Evolutionary conservation across 2,329 filamentous ascomycete species (phyloP).

Genomic region (Hortaea werneckii): DNA sequence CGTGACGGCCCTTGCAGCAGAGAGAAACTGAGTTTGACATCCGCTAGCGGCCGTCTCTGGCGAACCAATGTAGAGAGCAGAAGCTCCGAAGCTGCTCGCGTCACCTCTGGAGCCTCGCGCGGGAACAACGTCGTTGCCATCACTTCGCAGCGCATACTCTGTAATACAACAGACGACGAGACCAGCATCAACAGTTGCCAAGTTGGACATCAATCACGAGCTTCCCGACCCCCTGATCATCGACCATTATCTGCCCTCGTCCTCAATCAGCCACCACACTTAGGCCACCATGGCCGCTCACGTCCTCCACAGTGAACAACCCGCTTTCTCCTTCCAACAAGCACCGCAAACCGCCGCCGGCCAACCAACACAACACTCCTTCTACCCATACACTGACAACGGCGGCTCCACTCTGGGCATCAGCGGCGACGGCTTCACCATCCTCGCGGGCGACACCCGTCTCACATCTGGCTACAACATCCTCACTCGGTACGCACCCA

Average conservation of each 20-base stretch:
- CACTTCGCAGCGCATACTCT: background rate
- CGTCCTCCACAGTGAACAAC: constrained; percentile 35
- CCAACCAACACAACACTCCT: constrained; percentile 60
- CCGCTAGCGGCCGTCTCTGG: too few relatives aligned
- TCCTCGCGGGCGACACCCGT: constrained; percentile 94
- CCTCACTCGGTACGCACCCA: constrained; percentile 90
- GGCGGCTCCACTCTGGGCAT: constrained; percentile 94
- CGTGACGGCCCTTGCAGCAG: too few relatives aligned
- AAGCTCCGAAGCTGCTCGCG: background rate
- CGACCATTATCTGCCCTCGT: background rate
- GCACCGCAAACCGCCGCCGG: constrained; percentile 34
- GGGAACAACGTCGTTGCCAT: background rate
- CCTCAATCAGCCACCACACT: background rate
- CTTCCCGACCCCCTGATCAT: background rate
- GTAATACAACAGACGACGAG: too few relatives aligned
- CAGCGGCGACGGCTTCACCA: constrained; percentile 84
- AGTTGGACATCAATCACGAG: background rate
- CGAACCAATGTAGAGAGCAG: too few relatives aligned
- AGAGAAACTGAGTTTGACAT: too few relatives aligned
- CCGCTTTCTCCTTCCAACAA: constrained; percentile 52
- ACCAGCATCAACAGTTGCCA: background rate
- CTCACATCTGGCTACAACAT: constrained; percentile 96
- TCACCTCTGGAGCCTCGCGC: background rate
- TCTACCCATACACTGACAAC: constrained; percentile 97
- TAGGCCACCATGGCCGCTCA: constrained; percentile 43